Base-by-base conservation (phyloP, 1,284 basidiomycete genomes). In the Ceratobasidium sp. region DNA sequence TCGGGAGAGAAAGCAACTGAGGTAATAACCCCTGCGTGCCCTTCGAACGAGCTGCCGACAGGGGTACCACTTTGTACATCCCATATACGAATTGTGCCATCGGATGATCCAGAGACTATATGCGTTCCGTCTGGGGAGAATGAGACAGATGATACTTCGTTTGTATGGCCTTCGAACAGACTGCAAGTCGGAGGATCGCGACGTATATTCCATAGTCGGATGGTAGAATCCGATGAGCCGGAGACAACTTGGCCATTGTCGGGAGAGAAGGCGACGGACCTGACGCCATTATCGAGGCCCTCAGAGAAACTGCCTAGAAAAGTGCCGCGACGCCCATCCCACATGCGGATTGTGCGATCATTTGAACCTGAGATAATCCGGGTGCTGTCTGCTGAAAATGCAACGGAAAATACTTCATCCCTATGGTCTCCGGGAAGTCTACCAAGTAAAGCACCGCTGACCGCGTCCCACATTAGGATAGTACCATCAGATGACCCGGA, bases 61-160 rank as follows among this genome's bases (percentile, higher is more conserved):
- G 25, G n/a, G 5, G n/a, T 5, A 6, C 25, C n/a, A 17, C 17
- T 47, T 5, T 47, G n/a, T 29, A 52, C 55, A 43, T 72, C 58
- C 70, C 70, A 72, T n/a, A 72, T 29, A 20, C 69, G 52, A 38
- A 65, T 56, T 12, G 34, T 54, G 2, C 29, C 7, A 52, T 70
- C 68, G 15, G 15, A 17, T 1, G 68, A 69, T 8, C 49, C 69
- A 20, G 70, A 72, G 1, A 42, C 58, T n/a, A 72, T 55, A 20
- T 45, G 27, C 13, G 75, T 73, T 38, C 78, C 80, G 70, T 82
- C 79, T 27, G 77, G 76, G 25, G 77, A 77, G 47, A 82, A 76
- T 40, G 78, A 77, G 50, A 82, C 79, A 27, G 76, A 77, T 1
- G 74, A 74, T n/a, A n/a, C n/a, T n/a, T n/a, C n/a, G 31, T 58